Evolutionary conservation across 2,329 filamentous ascomycete genomes (phyloP).

Genomic region (Pseudogymnoascus sp.): DNA sequence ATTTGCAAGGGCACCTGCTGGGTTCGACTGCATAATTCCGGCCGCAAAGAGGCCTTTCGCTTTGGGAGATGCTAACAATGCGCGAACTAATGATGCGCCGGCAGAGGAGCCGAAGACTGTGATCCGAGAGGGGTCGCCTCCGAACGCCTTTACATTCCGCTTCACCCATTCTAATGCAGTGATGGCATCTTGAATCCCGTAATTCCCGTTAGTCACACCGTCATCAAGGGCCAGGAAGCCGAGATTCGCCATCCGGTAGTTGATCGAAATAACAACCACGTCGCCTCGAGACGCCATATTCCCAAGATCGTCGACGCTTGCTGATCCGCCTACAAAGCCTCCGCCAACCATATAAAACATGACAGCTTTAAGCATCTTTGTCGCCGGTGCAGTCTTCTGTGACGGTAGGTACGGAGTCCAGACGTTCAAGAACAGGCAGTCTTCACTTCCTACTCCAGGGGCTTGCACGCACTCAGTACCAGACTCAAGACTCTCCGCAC

Average conservation of each 20-base stretch:
- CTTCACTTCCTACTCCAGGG: constrained; percentile 30
- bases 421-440: constrained; percentile 31
- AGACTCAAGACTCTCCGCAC: constrained; percentile 40
- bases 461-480: constrained; percentile 41
- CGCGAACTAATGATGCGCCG: constrained; percentile 44
- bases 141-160: constrained; percentile 39
- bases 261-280: constrained; percentile 27
- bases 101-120: constrained; percentile 47
- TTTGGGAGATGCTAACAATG: constrained; percentile 40
- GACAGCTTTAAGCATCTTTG: constrained; percentile 29
- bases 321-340: constrained; percentile 30
- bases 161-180: constrained; percentile 39
- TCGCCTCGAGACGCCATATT: constrained; percentile 27
- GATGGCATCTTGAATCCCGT: constrained; percentile 12
- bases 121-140: constrained; percentile 41
- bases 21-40: constrained; percentile 23
- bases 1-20: constrained; percentile 22
- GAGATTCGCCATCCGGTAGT: constrained; percentile 26
- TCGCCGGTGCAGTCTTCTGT: constrained; percentile 42
- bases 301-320: constrained; percentile 25
- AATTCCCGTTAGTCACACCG: constrained; percentile 41
- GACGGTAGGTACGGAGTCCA: constrained; percentile 34
- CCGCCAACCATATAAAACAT: constrained; percentile 29
- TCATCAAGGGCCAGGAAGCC: constrained; percentile 42
- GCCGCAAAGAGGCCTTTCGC: constrained; percentile 21